These are phyloP conservation scores for Medicago lupulina DNA, from an alignment of 306 rosid genomes.

Conservation along the genomic window DNA sequence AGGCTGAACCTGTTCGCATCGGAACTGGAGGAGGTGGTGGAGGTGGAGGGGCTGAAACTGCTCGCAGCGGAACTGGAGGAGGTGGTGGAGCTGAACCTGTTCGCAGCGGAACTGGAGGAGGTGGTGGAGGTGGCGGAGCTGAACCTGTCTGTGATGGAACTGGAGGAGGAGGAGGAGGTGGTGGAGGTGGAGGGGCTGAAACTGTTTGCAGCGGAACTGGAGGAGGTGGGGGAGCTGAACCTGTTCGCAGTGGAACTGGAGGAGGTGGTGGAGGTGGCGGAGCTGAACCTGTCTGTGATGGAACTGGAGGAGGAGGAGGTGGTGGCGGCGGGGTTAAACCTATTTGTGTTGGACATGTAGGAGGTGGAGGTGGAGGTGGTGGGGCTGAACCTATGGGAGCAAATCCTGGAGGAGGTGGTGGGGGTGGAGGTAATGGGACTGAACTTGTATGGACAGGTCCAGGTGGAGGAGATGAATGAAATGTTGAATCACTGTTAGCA, in stretches of 20 bases:
- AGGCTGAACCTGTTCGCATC: constrained; percentile 9
- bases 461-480: constrained; percentile 44
- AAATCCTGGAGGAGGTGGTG: constrained; percentile 40
- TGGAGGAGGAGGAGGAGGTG: constrained; percentile 48
- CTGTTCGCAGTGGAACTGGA: constrained; percentile 29
- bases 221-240: constrained; percentile 39
- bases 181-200: constrained; percentile 32
- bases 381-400: constrained; percentile 4
- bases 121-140: constrained; percentile 48
- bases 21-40: constrained; percentile 44
- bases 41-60: constrained; percentile 44
- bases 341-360: neutral
- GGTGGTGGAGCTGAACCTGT: constrained; percentile 57
- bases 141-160: constrained; percentile 29
- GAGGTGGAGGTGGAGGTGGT: constrained; percentile 34
- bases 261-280: constrained; percentile 49
- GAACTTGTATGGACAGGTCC: constrained; percentile 24
- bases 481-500: constrained; percentile 15
- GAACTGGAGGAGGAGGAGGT: constrained; percentile 51
- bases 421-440: constrained; percentile 33
- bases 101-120: constrained; percentile 33
- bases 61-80: constrained; percentile 37
- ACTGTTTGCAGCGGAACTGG: constrained; percentile 7
- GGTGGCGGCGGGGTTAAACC: constrained; percentile 35
- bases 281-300: constrained; percentile 15